These are phyloP conservation scores for Diaporthe helianthi DNA, from an alignment of 2,329 filamentous ascomycete genomes.

Conservation along the genomic window DNA sequence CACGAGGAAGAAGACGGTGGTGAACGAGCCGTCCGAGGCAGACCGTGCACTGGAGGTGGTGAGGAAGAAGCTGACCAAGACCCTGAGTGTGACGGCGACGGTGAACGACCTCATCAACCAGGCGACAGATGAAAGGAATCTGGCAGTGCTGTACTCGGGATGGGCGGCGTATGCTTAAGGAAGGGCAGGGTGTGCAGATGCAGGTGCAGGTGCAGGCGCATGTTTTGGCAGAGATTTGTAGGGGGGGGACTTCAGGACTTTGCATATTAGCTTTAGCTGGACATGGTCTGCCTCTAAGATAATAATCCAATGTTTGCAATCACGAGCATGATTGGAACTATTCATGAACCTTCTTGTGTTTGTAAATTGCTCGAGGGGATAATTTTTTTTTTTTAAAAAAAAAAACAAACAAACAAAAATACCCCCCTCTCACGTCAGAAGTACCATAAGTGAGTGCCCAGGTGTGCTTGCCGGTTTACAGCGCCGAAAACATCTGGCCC, in stretches of 20 bases:
- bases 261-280: background rate
- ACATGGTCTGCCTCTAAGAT: background rate
- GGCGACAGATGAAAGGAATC: slow-evolving; percentile 88
- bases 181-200: background rate
- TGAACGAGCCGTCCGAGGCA: slow-evolving; percentile 75
- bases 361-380: no score
- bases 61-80: slow-evolving; percentile 94
- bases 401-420: no score
- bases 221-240: background rate
- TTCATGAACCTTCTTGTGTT: no score
- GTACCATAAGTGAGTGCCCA: no score
- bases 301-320: background rate
- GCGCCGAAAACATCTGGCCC: no score
- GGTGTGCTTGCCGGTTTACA: no score
- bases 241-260: no score
- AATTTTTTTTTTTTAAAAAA: no score
- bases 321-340: background rate
- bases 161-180: slow-evolving; percentile 52
- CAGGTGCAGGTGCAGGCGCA: no score
- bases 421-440: no score
- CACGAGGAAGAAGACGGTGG: slow-evolving; percentile 50
- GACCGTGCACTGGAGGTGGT: slow-evolving; percentile 92
- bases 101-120: slow-evolving; percentile 98
- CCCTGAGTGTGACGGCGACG: slow-evolving; percentile 89
- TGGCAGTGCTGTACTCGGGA: slow-evolving; percentile 86